These are phyloP conservation scores for Obelidium mucronatum DNA, from an alignment of 192 early-diverging fungal genomes.

Conservation along the genomic window DNA sequence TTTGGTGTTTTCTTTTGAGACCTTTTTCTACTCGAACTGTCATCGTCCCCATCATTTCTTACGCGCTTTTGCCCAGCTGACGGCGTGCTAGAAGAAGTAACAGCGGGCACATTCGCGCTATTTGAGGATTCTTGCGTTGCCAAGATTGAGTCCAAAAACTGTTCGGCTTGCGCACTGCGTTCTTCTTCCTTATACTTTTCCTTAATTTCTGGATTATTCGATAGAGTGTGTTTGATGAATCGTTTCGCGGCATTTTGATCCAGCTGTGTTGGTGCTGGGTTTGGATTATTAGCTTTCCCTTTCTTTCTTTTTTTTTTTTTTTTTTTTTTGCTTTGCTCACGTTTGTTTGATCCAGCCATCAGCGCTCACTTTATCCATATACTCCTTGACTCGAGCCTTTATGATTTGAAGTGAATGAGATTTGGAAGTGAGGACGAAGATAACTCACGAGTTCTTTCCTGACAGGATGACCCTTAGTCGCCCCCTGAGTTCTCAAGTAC, in stretches of 20 bases:
- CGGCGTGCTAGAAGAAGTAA: neutral
- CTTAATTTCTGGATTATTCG: constrained; percentile 15
- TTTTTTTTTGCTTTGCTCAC: neutral
- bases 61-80: too few relatives aligned
- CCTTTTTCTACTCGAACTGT: too few relatives aligned
- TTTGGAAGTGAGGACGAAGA: neutral
- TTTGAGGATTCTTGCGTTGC: too few relatives aligned
- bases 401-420: neutral
- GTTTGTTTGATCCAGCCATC: neutral
- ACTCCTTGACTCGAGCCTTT: constrained; percentile 22
- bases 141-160: constrained; percentile 11
- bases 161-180: neutral
- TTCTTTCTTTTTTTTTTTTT: neutral
- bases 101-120: neutral
- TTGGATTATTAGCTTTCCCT: neutral
- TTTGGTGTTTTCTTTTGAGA: neutral
- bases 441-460: constrained; percentile 24
- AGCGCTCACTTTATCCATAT: constrained; percentile 22
- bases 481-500: constrained; percentile 32
- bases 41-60: too few relatives aligned
- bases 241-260: constrained; percentile 31
- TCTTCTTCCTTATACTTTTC: neutral
- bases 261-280: constrained; percentile 10
- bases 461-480: constrained; percentile 32
- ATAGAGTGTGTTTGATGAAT: constrained; percentile 38